Base-by-base conservation (phyloP, 805 yeast genomes). In the Candida lessepsii region DNA sequence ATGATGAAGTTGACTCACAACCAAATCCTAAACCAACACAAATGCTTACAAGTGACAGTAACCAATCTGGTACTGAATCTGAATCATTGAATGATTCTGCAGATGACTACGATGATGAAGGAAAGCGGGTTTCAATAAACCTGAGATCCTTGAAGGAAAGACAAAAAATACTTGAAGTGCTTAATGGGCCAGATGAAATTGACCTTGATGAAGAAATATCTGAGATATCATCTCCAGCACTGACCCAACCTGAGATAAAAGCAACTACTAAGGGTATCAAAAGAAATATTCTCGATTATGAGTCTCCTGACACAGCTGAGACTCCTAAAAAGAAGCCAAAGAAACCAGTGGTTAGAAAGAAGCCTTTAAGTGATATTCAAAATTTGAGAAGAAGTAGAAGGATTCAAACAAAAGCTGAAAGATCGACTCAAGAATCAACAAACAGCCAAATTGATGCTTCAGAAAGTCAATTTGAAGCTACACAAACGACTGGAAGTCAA, bases 331-430 rank as follows among this genome's bases (percentile, higher is more conserved):
- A 25, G 23, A 25, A 34, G 18, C 5, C 3, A 34, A 25, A 21
- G 13, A 11, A n/a, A n/a, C 20, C 21, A 29, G 6, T 9, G 4
- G 11, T 5, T 16, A 26, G 16, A 19, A 17, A 13, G 7, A 21
- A 14, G 13, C 11, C 39, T 24, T 17, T 5, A 17, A 32, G 3
- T 28, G 25, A 24, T 6, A 16, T 6, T 14, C 39, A n/a, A 8
- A 30, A 27, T 4, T 30, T 32, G 17, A 25, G 37, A 40, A 29
- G 37, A 35, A 40, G 37, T 16, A 35, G 29, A 25, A 33, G 38
- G 29, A 15, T 25, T 14, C 27, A 13, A 21, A 32, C 26, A 5
- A 19, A 20, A 21, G 6, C 14, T 8, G 18, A 32, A 19, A 20
- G 4, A 4, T 32, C 27, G 6, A 28, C 18, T 28, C 35, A 32